Evolutionary conservation across 202 grass and related monocot genomes (phyloP).

Genomic region (Setaria italica): DNA sequence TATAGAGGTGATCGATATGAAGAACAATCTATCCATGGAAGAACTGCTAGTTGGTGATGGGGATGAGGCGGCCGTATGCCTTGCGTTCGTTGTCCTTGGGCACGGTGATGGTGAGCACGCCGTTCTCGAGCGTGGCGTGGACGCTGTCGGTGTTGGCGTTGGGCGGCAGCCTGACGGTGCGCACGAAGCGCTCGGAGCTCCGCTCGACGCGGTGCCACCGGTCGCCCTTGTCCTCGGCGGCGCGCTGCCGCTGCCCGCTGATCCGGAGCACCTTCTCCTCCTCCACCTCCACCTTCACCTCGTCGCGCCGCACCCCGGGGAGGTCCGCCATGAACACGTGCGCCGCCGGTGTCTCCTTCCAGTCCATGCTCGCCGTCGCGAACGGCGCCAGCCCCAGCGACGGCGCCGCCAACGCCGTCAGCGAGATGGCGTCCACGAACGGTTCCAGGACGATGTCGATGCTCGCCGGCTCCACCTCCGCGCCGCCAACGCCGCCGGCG

Average conservation of each 20-base stretch:
- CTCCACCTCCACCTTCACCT: slow-evolving; percentile 75
- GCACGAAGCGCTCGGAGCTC: slow-evolving; percentile 52
- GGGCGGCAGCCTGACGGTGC: slow-evolving; percentile 56
- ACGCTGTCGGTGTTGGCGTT: slow-evolving; percentile 51
- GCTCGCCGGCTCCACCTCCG: slow-evolving; percentile 30
- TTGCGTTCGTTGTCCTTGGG: slow-evolving; percentile 64
- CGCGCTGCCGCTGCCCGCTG: slow-evolving; percentile 56
- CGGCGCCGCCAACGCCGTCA: slow-evolving; percentile 19
- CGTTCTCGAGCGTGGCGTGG: slow-evolving; percentile 55
- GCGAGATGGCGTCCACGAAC: slow-evolving; percentile 45
- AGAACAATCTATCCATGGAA: background rate
- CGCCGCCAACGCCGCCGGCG: background rate
- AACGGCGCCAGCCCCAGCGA: slow-evolving; percentile 30
- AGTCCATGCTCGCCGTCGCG: slow-evolving; percentile 63
- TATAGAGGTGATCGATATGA: too few species aligned
- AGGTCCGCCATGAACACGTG: slow-evolving; percentile 80
- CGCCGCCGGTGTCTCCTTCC: slow-evolving; percentile 76
- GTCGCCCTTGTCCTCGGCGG: slow-evolving; percentile 51
- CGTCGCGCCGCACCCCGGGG: slow-evolving; percentile 57
- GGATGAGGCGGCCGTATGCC: slow-evolving; percentile 51
- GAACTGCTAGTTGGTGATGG: slow-evolving; percentile 49
- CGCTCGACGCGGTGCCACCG: slow-evolving; percentile 71
- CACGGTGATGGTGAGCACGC: slow-evolving; percentile 74
- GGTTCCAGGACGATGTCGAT: slow-evolving; percentile 51
- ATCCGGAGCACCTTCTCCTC: slow-evolving; percentile 71